Evolutionary conservation across 2,329 filamentous ascomycete genomes (phyloP).

Genomic region (Sclerotinia nivalis): DNA sequence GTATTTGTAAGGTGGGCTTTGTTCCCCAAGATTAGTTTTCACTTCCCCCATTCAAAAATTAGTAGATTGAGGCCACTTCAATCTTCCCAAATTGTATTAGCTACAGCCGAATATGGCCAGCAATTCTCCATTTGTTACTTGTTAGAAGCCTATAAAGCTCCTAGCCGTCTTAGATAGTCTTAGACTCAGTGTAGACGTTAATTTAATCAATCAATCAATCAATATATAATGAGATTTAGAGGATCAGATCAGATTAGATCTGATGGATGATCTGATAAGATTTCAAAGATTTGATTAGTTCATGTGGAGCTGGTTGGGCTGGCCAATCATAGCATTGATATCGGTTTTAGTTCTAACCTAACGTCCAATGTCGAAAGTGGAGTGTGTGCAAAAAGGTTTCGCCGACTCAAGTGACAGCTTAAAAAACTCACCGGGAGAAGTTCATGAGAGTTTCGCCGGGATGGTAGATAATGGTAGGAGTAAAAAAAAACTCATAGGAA

Average conservation of each 20-base stretch:
- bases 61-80: too few relatives aligned
- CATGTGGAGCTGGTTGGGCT: not conserved
- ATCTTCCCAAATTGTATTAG: too few relatives aligned
- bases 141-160: too few relatives aligned
- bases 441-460: not conserved
- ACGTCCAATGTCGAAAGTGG: not conserved
- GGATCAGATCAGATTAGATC: slow-evolving; percentile 21
- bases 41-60: too few relatives aligned
- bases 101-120: too few relatives aligned
- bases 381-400: not conserved
- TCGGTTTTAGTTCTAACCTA: not conserved
- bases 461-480: not conserved
- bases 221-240: not conserved
- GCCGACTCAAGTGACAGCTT: not conserved
- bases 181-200: too few relatives aligned
- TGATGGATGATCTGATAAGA: slow-evolving; percentile 16
- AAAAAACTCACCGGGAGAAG: not conserved
- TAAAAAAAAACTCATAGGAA: not conserved
- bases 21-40: too few relatives aligned
- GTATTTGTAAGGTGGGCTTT: too few relatives aligned
- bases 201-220: too few relatives aligned
- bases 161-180: too few relatives aligned
- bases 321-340: not conserved
- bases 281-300: not conserved
- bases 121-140: too few relatives aligned